Evolutionary conservation across 1,284 basidiomycete genomes (phyloP).

Genomic region (Ceratobasidium sp.): DNA sequence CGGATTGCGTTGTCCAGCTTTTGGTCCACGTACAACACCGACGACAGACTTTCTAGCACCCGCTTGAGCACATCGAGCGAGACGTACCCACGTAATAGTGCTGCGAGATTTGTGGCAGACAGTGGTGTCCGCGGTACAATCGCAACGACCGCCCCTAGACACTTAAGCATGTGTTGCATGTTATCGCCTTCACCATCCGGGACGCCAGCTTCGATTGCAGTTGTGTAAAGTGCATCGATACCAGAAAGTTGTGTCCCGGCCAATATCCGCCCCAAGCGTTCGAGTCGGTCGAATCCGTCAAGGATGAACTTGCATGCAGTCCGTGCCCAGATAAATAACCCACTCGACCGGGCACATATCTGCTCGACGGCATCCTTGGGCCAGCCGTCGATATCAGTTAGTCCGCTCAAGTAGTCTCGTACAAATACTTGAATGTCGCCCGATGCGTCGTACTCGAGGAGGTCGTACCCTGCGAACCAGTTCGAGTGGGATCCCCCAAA

Average conservation of each 20-base stretch:
- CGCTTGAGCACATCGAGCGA: background rate
- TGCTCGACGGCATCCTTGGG: background rate
- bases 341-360: background rate
- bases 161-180: background rate
- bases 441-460: background rate
- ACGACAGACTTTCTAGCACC: background rate
- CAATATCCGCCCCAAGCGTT: background rate
- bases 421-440: background rate
- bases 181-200: background rate
- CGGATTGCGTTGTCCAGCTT: background rate
- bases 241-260: background rate
- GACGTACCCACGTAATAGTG: background rate
- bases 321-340: constrained; percentile 37
- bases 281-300: background rate
- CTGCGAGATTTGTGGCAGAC: background rate
- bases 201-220: background rate
- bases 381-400: background rate
- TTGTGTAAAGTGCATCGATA: background rate
- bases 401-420: background rate
- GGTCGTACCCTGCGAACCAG: background rate
- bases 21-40: constrained; percentile 24
- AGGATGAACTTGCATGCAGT: constrained; percentile 13
- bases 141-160: background rate
- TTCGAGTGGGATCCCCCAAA: too few species aligned
- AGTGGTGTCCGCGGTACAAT: background rate